Evolutionary conservation across 1,139 yeast genomes (phyloP).

Genomic region (Protomyces gravidus): DNA sequence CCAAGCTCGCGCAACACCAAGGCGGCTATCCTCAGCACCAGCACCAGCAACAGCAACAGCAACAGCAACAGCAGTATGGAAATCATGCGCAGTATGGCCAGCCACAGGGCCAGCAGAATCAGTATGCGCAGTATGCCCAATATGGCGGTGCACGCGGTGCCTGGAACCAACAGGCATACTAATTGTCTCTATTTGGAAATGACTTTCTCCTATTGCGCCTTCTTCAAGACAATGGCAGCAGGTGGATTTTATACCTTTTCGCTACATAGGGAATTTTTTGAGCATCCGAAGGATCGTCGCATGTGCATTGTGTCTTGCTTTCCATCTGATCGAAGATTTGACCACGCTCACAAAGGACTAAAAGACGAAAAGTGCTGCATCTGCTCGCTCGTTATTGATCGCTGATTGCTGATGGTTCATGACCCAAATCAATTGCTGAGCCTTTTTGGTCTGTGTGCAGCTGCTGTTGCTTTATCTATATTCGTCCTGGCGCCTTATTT

Average conservation of each 20-base stretch:
- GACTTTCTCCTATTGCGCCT: not conserved
- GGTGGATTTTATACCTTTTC: not conserved
- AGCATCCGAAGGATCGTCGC: too few relatives aligned
- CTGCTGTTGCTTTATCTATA: constrained; percentile 13
- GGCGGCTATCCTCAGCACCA: constrained; percentile 1
- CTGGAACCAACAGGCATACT: not conserved
- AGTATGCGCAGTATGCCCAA: constrained; percentile 23
- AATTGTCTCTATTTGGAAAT: not conserved
- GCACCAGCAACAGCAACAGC: constrained; percentile 8
- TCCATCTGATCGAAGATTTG: not conserved
- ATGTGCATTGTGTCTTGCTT: not conserved
- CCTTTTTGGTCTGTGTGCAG: not conserved
- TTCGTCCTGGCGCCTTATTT: constrained; percentile 14
- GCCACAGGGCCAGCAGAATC: not conserved
- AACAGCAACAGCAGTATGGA: constrained; percentile 4
- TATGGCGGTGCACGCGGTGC: constrained; percentile 20
- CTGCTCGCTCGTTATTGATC: not conserved
- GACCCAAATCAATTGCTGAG: not conserved
- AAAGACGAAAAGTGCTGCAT: not conserved
- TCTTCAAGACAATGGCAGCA: not conserved
- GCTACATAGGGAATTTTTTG: constrained; percentile 1
- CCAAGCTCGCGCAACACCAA: constrained; percentile 6
- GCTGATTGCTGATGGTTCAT: not conserved
- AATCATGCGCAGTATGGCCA: constrained; percentile 4
- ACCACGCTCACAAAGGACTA: not conserved